These are phyloP conservation scores for Volvox africanus DNA, from an alignment of 139 green algal species.

Conservation along the genomic window DNA sequence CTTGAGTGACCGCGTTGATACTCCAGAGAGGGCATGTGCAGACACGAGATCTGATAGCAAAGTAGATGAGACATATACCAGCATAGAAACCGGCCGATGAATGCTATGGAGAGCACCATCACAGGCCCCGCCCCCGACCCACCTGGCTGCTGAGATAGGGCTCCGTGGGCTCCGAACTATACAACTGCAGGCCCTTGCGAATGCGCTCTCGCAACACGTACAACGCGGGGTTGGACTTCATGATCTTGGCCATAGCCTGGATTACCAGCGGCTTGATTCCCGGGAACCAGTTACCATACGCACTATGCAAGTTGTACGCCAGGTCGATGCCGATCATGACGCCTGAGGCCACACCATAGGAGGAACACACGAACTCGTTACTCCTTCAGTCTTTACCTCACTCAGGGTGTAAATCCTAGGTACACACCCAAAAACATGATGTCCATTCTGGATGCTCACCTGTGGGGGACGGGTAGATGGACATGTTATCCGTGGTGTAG, in stretches of 20 bases:
- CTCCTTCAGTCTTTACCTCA: too few species aligned
- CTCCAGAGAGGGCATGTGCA: too few species aligned
- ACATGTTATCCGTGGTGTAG: conserved; percentile 99
- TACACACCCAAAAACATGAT: too few species aligned
- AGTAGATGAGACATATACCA: too few species aligned
- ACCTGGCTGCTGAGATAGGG: conserved; percentile 94
- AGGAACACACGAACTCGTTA: too few species aligned
- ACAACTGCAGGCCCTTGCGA: conserved; percentile 98
- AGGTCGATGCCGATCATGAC: conserved; percentile 98
- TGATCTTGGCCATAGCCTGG: conserved; percentile 97
- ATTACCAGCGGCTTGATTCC: conserved; percentile 96
- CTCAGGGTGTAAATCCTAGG: too few species aligned
- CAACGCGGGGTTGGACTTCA: conserved; percentile 98
- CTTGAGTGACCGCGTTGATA: too few species aligned
- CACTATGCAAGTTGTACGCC: conserved; percentile 98
- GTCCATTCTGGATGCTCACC: background rate
- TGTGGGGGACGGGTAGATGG: conserved; percentile 97
- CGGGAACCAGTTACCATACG: conserved; percentile 99
- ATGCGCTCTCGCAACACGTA: conserved; percentile 99
- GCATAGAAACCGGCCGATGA: too few species aligned
- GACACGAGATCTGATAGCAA: too few species aligned
- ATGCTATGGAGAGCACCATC: too few species aligned
- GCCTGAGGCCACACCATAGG: conserved; percentile 64
- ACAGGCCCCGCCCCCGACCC: background rate
- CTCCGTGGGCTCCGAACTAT: conserved; percentile 98